phyloP scores from a whole-genome alignment of 768 basidiomycete genomes.

The Phlegmacium glaucopus region DNA sequence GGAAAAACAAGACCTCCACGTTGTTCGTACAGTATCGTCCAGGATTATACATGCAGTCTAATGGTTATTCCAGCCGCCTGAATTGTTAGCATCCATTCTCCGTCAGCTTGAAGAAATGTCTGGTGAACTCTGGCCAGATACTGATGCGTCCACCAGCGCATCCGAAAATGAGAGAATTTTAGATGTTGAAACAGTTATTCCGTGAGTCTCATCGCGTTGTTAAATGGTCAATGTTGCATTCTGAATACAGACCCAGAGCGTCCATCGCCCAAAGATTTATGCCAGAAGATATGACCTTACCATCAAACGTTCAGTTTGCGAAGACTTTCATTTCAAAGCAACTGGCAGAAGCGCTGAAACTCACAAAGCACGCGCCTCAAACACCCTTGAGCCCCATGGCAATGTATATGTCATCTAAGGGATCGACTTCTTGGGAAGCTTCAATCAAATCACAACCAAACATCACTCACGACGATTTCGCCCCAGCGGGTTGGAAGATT shows the following conservation, averaged over 20 bases:
- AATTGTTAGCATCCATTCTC: constrained; percentile 57
- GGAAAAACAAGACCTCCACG: constrained; percentile 54
- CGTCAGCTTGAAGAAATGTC: constrained; percentile 50
- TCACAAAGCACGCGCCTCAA: constrained; percentile 57
- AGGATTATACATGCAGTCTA: constrained; percentile 15
- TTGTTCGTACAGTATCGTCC: constrained; percentile 46
- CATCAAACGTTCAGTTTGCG: constrained; percentile 45
- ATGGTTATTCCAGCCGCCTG: constrained; percentile 52
- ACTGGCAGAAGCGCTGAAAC: constrained; percentile 55
- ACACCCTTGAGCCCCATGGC: constrained; percentile 64
- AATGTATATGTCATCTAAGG: constrained; percentile 66
- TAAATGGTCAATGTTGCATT: not conserved
- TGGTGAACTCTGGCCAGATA: constrained; percentile 49
- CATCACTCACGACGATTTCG: constrained; percentile 46
- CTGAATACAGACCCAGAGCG: constrained; percentile 29
- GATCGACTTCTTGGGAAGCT: constrained; percentile 73
- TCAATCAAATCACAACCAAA: constrained; percentile 56
- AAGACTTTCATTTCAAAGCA: constrained; percentile 58
- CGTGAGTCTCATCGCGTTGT: constrained; percentile 45
- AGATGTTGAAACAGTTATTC: constrained; percentile 42
- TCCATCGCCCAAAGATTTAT: constrained; percentile 39
- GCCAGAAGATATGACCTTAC: constrained; percentile 49
- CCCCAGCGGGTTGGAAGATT: constrained; percentile 73
- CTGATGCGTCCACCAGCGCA: constrained; percentile 1
- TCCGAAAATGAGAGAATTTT: constrained; percentile 23